These are phyloP conservation scores for Trichoderma cornu-damae DNA, from an alignment of 2,329 filamentous ascomycete species.

Conservation along the genomic window DNA sequence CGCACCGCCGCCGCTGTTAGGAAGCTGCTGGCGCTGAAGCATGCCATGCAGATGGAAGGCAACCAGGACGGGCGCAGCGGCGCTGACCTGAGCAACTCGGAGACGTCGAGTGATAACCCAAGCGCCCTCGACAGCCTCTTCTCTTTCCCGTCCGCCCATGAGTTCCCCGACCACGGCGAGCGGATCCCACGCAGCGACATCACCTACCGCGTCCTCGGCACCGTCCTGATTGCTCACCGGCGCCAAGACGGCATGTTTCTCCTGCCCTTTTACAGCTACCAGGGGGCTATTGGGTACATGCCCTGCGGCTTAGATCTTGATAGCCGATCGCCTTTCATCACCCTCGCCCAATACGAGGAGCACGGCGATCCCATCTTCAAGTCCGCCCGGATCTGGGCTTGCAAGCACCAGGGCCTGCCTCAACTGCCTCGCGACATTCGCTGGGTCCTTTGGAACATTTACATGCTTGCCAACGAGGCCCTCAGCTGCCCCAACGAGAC, in stretches of 20 bases:
- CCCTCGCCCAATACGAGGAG: conserved; percentile 23
- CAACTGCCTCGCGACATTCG: conserved; percentile 29
- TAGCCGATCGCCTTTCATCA: conserved; percentile 21
- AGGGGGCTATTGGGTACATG: conserved; percentile 27
- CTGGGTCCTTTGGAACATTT: conserved; percentile 31
- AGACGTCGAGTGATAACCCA: not conserved
- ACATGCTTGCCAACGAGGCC: conserved; percentile 30
- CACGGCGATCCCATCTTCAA: conserved; percentile 27
- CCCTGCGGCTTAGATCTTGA: conserved; percentile 27
- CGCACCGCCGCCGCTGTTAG: not conserved
- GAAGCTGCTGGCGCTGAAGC: not conserved
- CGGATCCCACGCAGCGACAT: conserved; percentile 24
- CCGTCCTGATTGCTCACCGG: conserved; percentile 25
- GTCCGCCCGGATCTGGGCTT: conserved; percentile 31
- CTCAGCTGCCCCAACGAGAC: conserved; percentile 20
- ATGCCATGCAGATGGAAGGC: not conserved
- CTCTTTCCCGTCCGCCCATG: not conserved
- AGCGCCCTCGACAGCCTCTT: not conserved
- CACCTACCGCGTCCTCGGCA: conserved; percentile 24
- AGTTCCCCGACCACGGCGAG: not conserved
- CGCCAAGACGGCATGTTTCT: conserved; percentile 24
- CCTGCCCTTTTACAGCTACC: conserved; percentile 28
- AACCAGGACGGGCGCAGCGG: not conserved
- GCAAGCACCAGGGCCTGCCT: conserved; percentile 24
- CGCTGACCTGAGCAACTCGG: too few species aligned